Conservation (phyloP, 2,329 filamentous ascomycete genomes). For the Pyrenophora graminea region DNA sequence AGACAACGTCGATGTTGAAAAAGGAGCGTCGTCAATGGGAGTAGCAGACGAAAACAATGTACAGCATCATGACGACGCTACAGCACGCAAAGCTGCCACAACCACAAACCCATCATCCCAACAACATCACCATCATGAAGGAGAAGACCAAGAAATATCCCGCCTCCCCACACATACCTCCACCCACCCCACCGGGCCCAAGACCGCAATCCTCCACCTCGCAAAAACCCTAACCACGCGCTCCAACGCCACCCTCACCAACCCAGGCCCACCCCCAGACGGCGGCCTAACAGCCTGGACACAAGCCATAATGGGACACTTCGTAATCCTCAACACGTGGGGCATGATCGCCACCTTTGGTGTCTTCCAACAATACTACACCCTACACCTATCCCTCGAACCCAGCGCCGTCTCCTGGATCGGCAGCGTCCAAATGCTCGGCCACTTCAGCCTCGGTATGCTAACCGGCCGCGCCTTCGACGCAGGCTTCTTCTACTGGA, state of each 20-base stretch:
- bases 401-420: conserved; percentile 58
- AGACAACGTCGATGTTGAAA: no score
- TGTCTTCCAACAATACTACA: conserved; percentile 46
- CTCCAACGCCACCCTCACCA: conserved; percentile 38
- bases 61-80: no score
- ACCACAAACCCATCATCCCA: no score
- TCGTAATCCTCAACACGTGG: conserved; percentile 46
- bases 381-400: conserved; percentile 29
- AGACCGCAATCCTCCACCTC: conserved; percentile 19
- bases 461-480: conserved; percentile 58
- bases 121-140: neutral
- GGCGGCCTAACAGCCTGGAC: conserved; percentile 46
- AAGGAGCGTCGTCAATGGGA: no score
- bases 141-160: conserved; percentile 5
- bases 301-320: conserved; percentile 43
- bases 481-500: conserved; percentile 56
- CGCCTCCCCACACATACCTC: conserved; percentile 11
- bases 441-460: conserved; percentile 57
- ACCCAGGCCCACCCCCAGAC: conserved; percentile 46
- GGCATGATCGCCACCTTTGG: conserved; percentile 46
- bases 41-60: no score
- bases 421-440: conserved; percentile 56
- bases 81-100: no score
- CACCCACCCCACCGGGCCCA: conserved; percentile 12
- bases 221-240: conserved; percentile 36